A percentile compares a stretch with the other conserved stretches of the same genome.
Evolutionary conservation across 345 rosid species (phyloP).

Genomic region (Heritiera fomes): DNA sequence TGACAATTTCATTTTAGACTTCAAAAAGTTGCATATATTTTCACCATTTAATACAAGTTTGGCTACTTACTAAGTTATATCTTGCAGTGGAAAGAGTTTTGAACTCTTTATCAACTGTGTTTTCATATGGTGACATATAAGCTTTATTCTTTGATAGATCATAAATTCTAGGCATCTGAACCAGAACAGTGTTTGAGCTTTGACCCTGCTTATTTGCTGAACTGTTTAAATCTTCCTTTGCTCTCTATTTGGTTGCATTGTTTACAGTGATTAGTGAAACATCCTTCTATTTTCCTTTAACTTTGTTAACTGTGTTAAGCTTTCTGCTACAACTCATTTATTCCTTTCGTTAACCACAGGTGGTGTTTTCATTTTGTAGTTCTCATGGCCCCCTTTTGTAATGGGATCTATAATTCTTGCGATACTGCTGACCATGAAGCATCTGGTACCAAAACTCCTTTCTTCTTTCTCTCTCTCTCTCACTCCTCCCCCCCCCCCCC

Average conservation of each 20-base stretch:
- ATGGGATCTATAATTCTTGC: constrained; percentile 91
- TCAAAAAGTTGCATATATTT: not conserved
- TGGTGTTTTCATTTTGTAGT: constrained; percentile 77
- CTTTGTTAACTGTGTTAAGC: constrained; percentile 18
- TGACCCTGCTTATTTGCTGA: constrained; percentile 13
- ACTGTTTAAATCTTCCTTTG: constrained; percentile 7
- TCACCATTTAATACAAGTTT: not conserved
- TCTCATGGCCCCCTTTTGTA: constrained; percentile 97
- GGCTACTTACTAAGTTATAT: not conserved
- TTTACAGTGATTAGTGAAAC: constrained; percentile 5
- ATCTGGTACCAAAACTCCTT: constrained; percentile 54
- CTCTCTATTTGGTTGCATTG: constrained; percentile 1
- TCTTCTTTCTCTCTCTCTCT: not conserved
- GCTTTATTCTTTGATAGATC: not conserved
- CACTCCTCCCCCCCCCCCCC: no score
- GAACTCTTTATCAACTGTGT: not conserved
- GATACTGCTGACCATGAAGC: constrained; percentile 82
- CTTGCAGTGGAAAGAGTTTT: constrained; percentile 5
- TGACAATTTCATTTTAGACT: not conserved
- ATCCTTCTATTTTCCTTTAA: constrained; percentile 2
- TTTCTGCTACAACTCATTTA: constrained; percentile 38
- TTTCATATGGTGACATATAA: not conserved
- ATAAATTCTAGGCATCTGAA: not conserved
- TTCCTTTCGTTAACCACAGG: constrained; percentile 54
- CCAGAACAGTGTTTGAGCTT: not conserved